A percentile compares a stretch with the other conserved stretches of the same genome.
These are phyloP conservation scores for Osmanthus fragrans DNA, from an alignment of 257 asterid genomes.

Conservation along the genomic window DNA sequence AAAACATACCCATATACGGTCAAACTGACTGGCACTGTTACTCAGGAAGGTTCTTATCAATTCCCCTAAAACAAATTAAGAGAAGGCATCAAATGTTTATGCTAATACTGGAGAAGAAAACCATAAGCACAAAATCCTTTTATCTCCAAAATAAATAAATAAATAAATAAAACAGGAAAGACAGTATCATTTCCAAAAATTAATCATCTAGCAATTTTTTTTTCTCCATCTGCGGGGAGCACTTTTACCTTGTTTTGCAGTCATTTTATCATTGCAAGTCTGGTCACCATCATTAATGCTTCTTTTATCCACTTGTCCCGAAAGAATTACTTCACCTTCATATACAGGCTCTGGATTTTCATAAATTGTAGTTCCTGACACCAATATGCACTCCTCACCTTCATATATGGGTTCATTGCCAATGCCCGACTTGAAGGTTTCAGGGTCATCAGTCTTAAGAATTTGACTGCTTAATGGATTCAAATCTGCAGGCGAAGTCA, in stretches of 20 bases:
- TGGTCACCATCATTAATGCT: constrained; percentile 33
- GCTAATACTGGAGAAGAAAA: background rate
- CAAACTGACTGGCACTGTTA: constrained; percentile 94
- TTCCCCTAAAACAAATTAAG: constrained; percentile 64
- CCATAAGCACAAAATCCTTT: constrained; percentile 15
- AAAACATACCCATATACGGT: constrained; percentile 77
- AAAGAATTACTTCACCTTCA: constrained; percentile 93
- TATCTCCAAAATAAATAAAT: constrained; percentile 6
- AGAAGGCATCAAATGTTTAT: constrained; percentile 17
- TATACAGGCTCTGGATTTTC: constrained; percentile 80
- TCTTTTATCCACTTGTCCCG: constrained; percentile 60
- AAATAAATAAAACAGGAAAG: background rate
- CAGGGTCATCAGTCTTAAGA: constrained; percentile 37
- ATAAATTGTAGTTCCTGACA: constrained; percentile 43
- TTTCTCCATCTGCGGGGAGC: constrained; percentile 19
- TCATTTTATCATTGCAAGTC: constrained; percentile 44
- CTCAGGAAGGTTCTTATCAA: constrained; percentile 64
- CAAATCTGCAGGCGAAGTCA: constrained; percentile 37
- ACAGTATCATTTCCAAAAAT: constrained; percentile 11
- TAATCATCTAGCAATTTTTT: background rate
- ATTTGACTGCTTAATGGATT: constrained; percentile 41
- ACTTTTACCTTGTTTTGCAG: constrained; percentile 65
- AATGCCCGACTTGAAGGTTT: constrained; percentile 42
- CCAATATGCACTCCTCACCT: constrained; percentile 89
- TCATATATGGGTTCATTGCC: constrained; percentile 80